Percentiles rank a stretch among this genome's conserved stretches.
phyloP scores from a whole-genome alignment of 805 yeast species.

The Candida boidinii region DNA sequence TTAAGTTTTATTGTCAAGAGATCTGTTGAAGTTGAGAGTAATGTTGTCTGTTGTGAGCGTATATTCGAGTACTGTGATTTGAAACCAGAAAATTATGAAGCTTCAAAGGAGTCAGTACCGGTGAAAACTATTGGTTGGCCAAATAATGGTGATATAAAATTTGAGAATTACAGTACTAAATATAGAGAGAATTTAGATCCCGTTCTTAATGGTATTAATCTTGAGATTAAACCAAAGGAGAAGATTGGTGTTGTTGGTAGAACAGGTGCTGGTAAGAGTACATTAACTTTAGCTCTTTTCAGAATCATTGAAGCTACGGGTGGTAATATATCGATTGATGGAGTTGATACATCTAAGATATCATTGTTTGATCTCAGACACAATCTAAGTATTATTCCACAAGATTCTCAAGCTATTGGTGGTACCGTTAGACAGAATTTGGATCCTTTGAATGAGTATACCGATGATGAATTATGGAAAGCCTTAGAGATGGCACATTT shows the following conservation, averaged over 20 bases:
- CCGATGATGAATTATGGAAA: constrained; percentile 49
- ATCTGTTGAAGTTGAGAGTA: constrained; percentile 57
- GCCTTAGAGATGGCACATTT: constrained; percentile 51
- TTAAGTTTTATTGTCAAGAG: constrained; percentile 50
- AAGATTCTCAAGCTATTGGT: constrained; percentile 58
- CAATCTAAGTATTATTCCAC: constrained; percentile 56
- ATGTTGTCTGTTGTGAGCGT: constrained; percentile 81
- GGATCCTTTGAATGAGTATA: constrained; percentile 48
- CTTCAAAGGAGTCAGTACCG: constrained; percentile 12
- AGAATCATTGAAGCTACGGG: constrained; percentile 48
- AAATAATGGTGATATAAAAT: constrained; percentile 36
- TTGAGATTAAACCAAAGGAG: constrained; percentile 44
- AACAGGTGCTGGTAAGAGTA: constrained; percentile 71
- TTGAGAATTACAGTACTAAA: constrained; percentile 45
- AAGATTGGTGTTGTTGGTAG: constrained; percentile 71
- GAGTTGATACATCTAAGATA: constrained; percentile 38
- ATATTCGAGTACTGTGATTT: constrained; percentile 80
- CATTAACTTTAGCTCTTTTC: constrained; percentile 52
- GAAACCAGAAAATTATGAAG: constrained; percentile 64
- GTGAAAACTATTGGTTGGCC: constrained; percentile 51
- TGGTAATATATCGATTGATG: constrained; percentile 51
- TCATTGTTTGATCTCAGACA: constrained; percentile 49
- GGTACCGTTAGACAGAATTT: constrained; percentile 55
- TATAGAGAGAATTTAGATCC: constrained; percentile 54
- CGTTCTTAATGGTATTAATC: constrained; percentile 39